A percentile compares a stretch with the other conserved stretches of the same genome.
phyloP scores from a whole-genome alignment of 768 basidiomycete species.

The Termitomyces sp. region DNA sequence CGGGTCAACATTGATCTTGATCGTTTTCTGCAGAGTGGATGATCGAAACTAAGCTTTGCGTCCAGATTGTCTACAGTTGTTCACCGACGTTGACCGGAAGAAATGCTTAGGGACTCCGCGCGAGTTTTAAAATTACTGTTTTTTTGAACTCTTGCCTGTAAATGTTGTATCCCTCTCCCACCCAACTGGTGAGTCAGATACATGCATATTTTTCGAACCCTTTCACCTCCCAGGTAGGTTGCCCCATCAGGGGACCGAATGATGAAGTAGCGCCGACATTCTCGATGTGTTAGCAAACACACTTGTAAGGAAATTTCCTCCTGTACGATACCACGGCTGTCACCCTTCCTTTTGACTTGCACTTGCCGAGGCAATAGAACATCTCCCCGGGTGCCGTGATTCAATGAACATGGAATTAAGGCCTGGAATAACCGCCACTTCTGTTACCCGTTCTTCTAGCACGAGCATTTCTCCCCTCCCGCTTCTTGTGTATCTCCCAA shows the following conservation, averaged over 20 bases:
- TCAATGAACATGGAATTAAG: background rate
- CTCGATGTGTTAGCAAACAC: background rate
- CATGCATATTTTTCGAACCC: background rate
- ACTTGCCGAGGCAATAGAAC: background rate
- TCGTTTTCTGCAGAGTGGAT: background rate
- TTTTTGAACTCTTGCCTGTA: background rate
- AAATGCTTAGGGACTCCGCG: background rate
- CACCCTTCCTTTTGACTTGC: background rate
- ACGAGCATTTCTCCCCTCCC: background rate
- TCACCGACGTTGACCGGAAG: background rate
- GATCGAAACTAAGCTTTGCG: background rate
- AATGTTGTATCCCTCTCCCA: background rate
- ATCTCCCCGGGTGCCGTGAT: background rate
- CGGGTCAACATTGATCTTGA: background rate
- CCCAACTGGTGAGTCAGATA: background rate
- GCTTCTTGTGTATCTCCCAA: no score
- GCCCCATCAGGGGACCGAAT: background rate
- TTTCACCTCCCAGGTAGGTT: background rate
- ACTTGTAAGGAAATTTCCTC: background rate
- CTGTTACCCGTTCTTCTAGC: background rate
- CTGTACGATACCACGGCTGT: background rate
- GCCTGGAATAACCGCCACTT: background rate
- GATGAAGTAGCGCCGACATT: background rate
- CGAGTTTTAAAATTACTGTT: background rate
- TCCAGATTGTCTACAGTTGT: background rate